phyloP scores from a whole-genome alignment of 768 basidiomycete genomes.

The Lyophyllum semitale region DNA sequence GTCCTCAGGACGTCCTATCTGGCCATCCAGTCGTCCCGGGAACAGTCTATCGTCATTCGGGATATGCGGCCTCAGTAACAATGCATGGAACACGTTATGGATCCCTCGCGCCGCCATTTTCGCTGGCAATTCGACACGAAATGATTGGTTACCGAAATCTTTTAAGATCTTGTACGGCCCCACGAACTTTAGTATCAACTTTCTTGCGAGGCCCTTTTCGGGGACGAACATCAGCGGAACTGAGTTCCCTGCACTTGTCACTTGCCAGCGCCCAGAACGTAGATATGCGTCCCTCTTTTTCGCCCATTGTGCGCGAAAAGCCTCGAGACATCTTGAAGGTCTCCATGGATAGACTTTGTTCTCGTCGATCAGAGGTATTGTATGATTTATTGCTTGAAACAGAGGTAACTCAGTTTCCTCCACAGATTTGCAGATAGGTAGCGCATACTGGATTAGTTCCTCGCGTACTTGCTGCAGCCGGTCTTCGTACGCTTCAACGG shows the following conservation, averaged over 20 bases:
- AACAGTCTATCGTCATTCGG: constrained; percentile 39
- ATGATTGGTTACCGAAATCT: no score
- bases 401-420: constrained; percentile 36
- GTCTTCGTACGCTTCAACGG: constrained; percentile 7
- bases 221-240: constrained; percentile 36
- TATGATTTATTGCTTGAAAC: constrained; percentile 39
- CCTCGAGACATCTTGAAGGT: no score
- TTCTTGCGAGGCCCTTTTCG: no score
- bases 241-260: constrained; percentile 31
- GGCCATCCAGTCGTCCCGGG: constrained; percentile 26
- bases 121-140: constrained; percentile 10
- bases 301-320: constrained; percentile 27
- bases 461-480: constrained; percentile 13
- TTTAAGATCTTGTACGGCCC: background rate
- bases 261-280: constrained; percentile 28
- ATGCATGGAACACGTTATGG: constrained; percentile 37
- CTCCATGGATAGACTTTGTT: no score
- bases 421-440: constrained; percentile 25
- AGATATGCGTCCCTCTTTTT: constrained; percentile 31
- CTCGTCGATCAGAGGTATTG: constrained; percentile 36
- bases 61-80: no score
- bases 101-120: constrained; percentile 23
- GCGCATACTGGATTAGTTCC: constrained; percentile 21
- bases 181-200: background rate
- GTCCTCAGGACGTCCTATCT: constrained; percentile 16